Evolutionary conservation across 768 basidiomycete species (phyloP).

Genomic region (Serendipita indica): DNA sequence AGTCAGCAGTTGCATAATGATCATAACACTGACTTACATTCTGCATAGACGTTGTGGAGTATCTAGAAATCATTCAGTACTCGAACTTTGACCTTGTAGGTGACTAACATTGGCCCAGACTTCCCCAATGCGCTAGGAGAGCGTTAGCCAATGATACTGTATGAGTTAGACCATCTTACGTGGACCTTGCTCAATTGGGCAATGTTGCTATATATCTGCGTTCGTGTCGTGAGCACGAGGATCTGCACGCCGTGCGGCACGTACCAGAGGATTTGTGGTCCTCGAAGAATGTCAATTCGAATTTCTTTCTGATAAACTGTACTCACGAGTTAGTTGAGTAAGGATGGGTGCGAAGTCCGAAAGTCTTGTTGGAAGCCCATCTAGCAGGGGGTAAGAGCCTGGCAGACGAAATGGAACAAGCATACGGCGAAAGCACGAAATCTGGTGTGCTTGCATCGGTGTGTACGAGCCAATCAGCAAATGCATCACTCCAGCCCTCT

Average conservation of each 20-base stretch:
- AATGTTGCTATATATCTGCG: constrained; percentile 28
- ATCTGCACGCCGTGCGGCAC: neutral
- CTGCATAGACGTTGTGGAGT: constrained; percentile 25
- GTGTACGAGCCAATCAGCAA: constrained; percentile 23
- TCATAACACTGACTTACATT: no score
- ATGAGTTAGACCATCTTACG: constrained; percentile 31
- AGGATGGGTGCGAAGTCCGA: constrained; percentile 40
- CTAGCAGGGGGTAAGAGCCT: no score
- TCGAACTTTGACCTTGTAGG: no score
- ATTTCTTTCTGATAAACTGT: constrained; percentile 16
- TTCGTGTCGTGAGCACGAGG: neutral
- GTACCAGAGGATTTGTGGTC: constrained; percentile 28
- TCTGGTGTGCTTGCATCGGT: constrained; percentile 25
- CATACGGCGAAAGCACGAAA: constrained; percentile 21
- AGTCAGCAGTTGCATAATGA: no score
- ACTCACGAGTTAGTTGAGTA: constrained; percentile 40
- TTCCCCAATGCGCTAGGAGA: neutral
- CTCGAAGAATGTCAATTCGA: constrained; percentile 8
- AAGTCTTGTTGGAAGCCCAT: constrained; percentile 36
- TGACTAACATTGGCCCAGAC: neutral
- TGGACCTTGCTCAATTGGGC: constrained; percentile 31
- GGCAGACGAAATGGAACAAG: neutral
- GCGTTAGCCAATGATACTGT: neutral
- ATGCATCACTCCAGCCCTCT: constrained; percentile 23
- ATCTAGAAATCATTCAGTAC: constrained; percentile 18